phyloP scores from a whole-genome alignment of 2,329 filamentous ascomycete species.

The Beauveria pseudobassiana region DNA sequence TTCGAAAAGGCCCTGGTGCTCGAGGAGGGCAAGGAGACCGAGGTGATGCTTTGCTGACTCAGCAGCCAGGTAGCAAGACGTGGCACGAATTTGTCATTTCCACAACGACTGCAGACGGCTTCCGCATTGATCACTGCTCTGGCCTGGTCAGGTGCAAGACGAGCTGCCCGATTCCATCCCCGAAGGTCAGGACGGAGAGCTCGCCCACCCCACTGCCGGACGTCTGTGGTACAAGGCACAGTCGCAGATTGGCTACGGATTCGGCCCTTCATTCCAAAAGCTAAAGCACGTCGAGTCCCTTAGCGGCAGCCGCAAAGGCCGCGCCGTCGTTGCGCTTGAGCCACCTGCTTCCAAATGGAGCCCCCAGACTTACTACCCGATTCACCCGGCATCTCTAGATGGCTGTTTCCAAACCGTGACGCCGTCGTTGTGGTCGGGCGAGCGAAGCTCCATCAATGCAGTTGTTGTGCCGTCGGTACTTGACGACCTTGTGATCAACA shows the following conservation, averaged over 20 bases:
- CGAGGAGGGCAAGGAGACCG: not conserved
- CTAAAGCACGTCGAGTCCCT: conserved; percentile 1
- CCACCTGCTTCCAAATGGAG: not conserved
- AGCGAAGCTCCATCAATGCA: conserved; percentile 14
- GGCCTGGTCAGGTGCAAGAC: not conserved
- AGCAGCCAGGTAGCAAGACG: not conserved
- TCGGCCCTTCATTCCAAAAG: conserved; percentile 3
- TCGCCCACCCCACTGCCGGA: not conserved
- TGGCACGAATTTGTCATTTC: conserved; percentile 3
- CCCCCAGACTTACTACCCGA: conserved; percentile 17
- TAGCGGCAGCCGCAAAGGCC: not conserved
- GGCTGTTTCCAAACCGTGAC: conserved; percentile 20
- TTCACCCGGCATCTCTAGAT: conserved; percentile 30
- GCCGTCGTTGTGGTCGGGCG: conserved; percentile 14
- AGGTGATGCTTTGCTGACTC: not conserved
- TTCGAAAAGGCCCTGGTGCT: conserved; percentile 5
- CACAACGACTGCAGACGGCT: not conserved
- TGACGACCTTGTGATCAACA: conserved; percentile 17
- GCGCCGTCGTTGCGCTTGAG: not conserved
- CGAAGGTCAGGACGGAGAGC: not conserved
- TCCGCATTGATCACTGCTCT: not conserved
- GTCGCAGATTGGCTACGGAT: not conserved
- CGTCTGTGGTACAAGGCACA: conserved; percentile 4
- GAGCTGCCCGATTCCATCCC: not conserved
- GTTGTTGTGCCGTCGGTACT: conserved; percentile 19